Evolutionary conservation across 2,329 filamentous ascomycete species (phyloP), one percentile per base, ranked within the genome.

Genomic region (Alternaria viburni): DNA sequence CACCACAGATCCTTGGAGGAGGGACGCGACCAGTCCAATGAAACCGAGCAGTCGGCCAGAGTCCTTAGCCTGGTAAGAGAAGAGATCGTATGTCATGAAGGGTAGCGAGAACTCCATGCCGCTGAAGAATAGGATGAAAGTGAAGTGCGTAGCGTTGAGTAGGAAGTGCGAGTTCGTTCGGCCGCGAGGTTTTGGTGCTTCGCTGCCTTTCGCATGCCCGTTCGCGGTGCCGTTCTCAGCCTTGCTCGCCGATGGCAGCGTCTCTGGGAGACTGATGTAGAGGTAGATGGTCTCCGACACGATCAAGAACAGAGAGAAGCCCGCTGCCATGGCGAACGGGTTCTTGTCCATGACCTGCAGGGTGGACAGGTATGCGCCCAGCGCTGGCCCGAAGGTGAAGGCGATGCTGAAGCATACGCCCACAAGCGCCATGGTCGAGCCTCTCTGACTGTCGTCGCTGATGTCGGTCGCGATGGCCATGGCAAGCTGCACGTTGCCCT

Each of bases 41-140:
- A 92, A 96, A 6, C 96, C 95, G 2, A 99, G 88, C 3, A 99
- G 85, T 11, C 90, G 88, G 15, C 96, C 96, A 69, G 96, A 97
- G 56, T 93, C 87, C 46, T 89, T 87, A 1, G 93, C 91, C 11
- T 86, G 88, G 77, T 96, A 96, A 9, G 87, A 87, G 79, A 98
- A 98, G 47, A 99, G 87, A 57, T 97, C 95, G 74, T 96, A 97
- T 0, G 95, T 98, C 89, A 99, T 94, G 79, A 99, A 99, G 0
- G 96, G 94, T 4, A 99, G 87, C 1, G 93, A 97, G 80, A 97
- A 98, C 78, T 99, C 96, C 91, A 99, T 95, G 64, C 96, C 96
- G 3, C 93, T 97, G 82, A 99, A 99, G 81, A 97, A 97, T 12
- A 99, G 89, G 63, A 99, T 89, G 80, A 99, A 99, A 50, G 90